A percentile compares a stretch with the other conserved stretches of the same genome.
Evolutionary conservation across 2,329 filamentous ascomycete genomes (phyloP).

Genomic region (Stachybotrys echinatus): DNA sequence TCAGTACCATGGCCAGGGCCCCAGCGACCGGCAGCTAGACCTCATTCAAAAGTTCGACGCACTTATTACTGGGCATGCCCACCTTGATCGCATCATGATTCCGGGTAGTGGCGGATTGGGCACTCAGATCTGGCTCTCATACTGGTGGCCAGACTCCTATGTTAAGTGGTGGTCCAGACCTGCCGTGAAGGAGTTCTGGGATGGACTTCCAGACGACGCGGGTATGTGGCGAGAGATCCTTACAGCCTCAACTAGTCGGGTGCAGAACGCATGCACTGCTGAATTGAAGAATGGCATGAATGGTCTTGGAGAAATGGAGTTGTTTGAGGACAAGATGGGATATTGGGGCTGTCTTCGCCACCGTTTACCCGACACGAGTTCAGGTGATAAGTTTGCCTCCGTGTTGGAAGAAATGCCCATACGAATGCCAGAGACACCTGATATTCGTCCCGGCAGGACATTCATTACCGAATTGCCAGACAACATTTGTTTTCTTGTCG

Average conservation of each 20-base stretch:
- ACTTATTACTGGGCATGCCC: not conserved
- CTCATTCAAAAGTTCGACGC: not conserved
- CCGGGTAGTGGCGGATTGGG: not conserved
- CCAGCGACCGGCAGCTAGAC: not conserved
- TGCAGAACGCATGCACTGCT: slow-evolving; percentile 5
- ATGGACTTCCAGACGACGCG: slow-evolving; percentile 4
- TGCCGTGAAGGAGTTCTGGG: slow-evolving; percentile 3
- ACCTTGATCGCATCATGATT: not conserved
- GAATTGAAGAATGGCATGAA: not conserved
- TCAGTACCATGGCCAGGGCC: not conserved
- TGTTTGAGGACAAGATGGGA: slow-evolving; percentile 5
- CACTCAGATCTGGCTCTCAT: not conserved
- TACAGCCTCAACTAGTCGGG: slow-evolving; percentile 3
- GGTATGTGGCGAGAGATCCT: slow-evolving; percentile 9
- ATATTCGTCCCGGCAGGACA: not conserved
- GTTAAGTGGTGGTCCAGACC: not conserved
- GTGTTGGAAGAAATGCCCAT: not conserved
- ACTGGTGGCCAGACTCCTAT: not conserved
- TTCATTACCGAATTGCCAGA: not conserved
- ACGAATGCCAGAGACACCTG: not conserved
- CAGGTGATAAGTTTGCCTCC: slow-evolving; percentile 4
- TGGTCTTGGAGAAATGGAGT: slow-evolving; percentile 5
- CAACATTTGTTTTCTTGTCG: not conserved
- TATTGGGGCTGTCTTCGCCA: slow-evolving; percentile 5
- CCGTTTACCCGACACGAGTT: slow-evolving; percentile 4